Evolutionary conservation across 2,329 filamentous ascomycete genomes (phyloP).

Genomic region (Paecilomyces niveus): DNA sequence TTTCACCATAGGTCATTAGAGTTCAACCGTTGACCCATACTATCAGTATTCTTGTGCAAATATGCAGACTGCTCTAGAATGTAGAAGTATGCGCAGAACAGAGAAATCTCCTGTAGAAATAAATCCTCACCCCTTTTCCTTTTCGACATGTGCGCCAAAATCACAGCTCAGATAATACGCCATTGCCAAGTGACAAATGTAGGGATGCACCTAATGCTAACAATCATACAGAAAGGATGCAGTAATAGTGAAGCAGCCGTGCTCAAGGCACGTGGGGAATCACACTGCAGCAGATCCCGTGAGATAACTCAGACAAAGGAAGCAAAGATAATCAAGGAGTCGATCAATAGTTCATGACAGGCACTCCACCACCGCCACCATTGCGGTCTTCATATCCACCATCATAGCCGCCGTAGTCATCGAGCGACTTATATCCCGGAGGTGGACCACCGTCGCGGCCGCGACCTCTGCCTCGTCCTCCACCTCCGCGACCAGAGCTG

Average conservation of each 20-base stretch:
- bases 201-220: background rate
- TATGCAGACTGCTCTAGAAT: no score
- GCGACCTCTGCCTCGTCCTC: conserved; percentile 39
- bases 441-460: conserved; percentile 44
- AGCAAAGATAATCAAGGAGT: background rate
- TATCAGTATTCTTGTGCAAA: no score
- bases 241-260: background rate
- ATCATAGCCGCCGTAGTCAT: conserved; percentile 45
- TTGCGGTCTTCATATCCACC: conserved; percentile 22
- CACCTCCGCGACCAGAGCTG: conserved; percentile 31
- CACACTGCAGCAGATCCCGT: background rate
- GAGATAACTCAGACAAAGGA: background rate
- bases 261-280: background rate
- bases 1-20: no score
- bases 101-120: background rate
- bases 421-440: conserved; percentile 58
- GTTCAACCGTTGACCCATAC: no score
- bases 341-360: conserved; percentile 34
- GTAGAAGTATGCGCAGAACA: background rate
- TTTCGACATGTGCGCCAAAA: background rate
- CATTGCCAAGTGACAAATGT: background rate
- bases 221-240: background rate
- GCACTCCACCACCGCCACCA: conserved; percentile 18
- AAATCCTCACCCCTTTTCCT: background rate
- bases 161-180: background rate